Evolutionary conservation across 139 green algal genomes (phyloP), one percentile per base, ranked within the genome.

Genomic region (Haematococcus sp.): DNA sequence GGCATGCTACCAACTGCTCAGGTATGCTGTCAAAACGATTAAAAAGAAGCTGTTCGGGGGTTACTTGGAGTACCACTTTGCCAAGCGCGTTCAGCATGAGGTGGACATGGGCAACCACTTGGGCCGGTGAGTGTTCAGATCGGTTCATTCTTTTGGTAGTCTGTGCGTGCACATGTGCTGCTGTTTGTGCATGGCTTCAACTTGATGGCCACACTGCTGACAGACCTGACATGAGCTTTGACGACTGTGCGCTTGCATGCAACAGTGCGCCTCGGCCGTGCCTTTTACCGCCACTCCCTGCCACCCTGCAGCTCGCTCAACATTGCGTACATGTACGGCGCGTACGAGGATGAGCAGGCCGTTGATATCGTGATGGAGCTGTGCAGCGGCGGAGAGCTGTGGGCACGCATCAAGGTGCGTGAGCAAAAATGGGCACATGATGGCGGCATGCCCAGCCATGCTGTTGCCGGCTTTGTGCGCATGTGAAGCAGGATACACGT

Each of bases 361-460:
- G 89, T 96, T 5, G 75, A 91, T 70, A 54, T 96, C 19, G 88
- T 96, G 13, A 87, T 96, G 83, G 89, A 96, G 82, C 73, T 94
- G 34, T 93, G 88, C 71, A 81, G 35, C 0, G 89, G 85, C 1
- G 82, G 78, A 17, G 75, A 82, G 55, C 73, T 87, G 43, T 84
- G 78, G 71, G 52, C 19, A 4, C 52, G 52, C 52, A 60, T 60
- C 52, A 27, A 30, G 52, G 52, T 27, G 15, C 52, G 52, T 7
- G 7, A 19, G 40, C 40, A n/a, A n/a, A n/a, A n/a, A n/a, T n/a
- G n/a, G n/a, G n/a, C n/a, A n/a, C n/a, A n/a, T n/a, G n/a, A n/a
- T n/a, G n/a, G n/a, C n/a, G n/a, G n/a, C n/a, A n/a, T n/a, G n/a
- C n/a, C n/a, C n/a, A n/a, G n/a, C n/a, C n/a, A n/a, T n/a, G n/a